Conservation (phyloP, 2,329 filamentous ascomycete genomes). For the Leptographium radiaticola region DNA sequence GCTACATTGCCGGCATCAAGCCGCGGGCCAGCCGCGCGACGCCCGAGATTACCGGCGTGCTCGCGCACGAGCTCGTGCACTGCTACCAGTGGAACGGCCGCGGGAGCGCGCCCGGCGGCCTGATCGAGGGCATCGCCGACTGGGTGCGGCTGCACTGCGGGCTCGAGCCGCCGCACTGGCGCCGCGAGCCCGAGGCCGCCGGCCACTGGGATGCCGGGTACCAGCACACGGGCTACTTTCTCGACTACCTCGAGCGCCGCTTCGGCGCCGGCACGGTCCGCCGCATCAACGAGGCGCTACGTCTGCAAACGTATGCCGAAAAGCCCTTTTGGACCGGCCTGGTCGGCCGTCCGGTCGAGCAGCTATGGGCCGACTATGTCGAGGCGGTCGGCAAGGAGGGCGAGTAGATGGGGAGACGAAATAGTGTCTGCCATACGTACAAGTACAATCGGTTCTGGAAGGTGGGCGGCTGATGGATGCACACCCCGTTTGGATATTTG, state of each 20-base stretch:
- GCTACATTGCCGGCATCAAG: constrained; percentile 49
- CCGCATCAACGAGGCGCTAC: constrained; percentile 54
- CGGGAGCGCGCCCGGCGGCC: constrained; percentile 52
- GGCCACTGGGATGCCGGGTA: constrained; percentile 81
- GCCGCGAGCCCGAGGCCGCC: constrained; percentile 27
- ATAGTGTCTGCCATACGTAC: too few relatives aligned
- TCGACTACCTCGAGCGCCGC: constrained; percentile 67
- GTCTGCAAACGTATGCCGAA: constrained; percentile 50
- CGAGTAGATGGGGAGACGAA: background rate
- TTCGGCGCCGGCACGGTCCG: constrained; percentile 48
- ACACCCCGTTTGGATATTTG: too few relatives aligned
- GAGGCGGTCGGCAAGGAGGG: constrained; percentile 14
- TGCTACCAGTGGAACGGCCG: constrained; percentile 73
- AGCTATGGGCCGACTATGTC: constrained; percentile 65
- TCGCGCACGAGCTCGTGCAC: constrained; percentile 89
- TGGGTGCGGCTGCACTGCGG: constrained; percentile 71
- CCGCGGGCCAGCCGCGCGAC: constrained; percentile 24
- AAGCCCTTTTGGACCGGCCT: constrained; percentile 54
- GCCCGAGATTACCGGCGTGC: constrained; percentile 65
- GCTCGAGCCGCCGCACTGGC: constrained; percentile 76
- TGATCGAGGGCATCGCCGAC: constrained; percentile 87
- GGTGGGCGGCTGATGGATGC: too few relatives aligned
- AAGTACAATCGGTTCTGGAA: too few relatives aligned
- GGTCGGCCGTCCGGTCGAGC: constrained; percentile 50
- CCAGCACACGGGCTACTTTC: constrained; percentile 80